phyloP scores from a whole-genome alignment of 2,329 filamentous ascomycete species.

The Pleurostoma richardsiae region DNA sequence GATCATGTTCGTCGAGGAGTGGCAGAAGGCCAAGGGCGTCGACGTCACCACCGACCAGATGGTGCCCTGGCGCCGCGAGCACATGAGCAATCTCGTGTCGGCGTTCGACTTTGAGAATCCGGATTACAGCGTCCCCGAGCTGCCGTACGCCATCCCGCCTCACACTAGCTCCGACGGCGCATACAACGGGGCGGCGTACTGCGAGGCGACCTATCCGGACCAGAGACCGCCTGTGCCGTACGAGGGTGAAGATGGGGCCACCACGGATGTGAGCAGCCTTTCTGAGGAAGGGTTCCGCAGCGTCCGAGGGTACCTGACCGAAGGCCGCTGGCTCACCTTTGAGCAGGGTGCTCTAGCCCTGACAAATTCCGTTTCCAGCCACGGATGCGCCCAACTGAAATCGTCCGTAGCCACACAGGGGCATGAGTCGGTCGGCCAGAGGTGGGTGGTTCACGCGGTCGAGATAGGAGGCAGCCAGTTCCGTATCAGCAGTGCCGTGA shows the following conservation, averaged over 20 bases:
- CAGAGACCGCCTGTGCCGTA: slow-evolving; percentile 43
- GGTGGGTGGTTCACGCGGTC: slow-evolving; percentile 40
- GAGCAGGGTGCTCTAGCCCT: slow-evolving; percentile 35
- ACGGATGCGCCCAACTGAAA: slow-evolving; percentile 6
- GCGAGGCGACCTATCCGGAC: slow-evolving; percentile 29
- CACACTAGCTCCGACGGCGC: slow-evolving; percentile 30
- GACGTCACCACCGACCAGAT: slow-evolving; percentile 27
- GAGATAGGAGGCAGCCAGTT: slow-evolving; percentile 17
- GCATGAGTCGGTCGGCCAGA: slow-evolving; percentile 34
- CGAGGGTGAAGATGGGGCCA: slow-evolving; percentile 13
- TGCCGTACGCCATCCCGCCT: slow-evolving; percentile 37
- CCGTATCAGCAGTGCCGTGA: slow-evolving; percentile 11
- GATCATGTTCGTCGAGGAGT: slow-evolving; percentile 42
- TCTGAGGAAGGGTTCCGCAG: slow-evolving; percentile 48
- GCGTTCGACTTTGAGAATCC: slow-evolving; percentile 36
- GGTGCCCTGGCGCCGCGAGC: slow-evolving; percentile 21
- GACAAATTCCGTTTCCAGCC: slow-evolving; percentile 20
- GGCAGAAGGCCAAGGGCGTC: slow-evolving; percentile 40
- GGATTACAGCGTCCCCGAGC: slow-evolving; percentile 36
- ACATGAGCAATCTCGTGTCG: slow-evolving; percentile 16
- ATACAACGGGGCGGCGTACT: slow-evolving; percentile 40
- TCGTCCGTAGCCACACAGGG: slow-evolving; percentile 13
- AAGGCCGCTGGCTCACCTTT: slow-evolving; percentile 47
- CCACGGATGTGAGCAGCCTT: slow-evolving; percentile 26
- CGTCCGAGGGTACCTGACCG: slow-evolving; percentile 43